Base-by-base conservation (phyloP, 345 rosid genomes). In the Moringa oleifera region DNA sequence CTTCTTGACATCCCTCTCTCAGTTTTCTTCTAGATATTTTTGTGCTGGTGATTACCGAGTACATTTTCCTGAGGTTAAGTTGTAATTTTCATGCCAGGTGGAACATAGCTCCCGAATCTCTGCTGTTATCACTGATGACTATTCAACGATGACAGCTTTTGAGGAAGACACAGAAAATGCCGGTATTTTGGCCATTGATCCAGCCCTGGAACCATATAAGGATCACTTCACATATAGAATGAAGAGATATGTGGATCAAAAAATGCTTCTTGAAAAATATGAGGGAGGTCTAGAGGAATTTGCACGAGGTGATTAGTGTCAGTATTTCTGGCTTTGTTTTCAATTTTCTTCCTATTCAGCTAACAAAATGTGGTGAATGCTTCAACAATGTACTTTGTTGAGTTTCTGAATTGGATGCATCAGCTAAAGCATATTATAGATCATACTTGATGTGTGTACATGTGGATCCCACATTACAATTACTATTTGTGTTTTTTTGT, bases 231-330 rank as follows among this genome's bases (percentile, higher is more conserved):
- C 28, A 46, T 75, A 80, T 63, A 79, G 85, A 72, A 46, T 83
- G 71, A 71, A 55, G 73, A 88, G 79, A 70, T 83, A 75, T 36
- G 18, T 59, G 37, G 83, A 85, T 58, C 88, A 76, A 73, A 85
- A 77, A 62, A 68, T 2, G 59, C 87, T 81, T 64, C 63, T 85
- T 61, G 85, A 81, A 68, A 68, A 73, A 54, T 20, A 81, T 62
- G 95, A 88, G 73, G 91, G 87, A 33, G 83, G 90, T 61, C 82
- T 88, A 9, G 84, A 83, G 73, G 91, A 80, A 77, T 88, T 81
- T 63, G 73, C 95, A 20, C 71, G 66, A 83, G 95, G 90, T 85
- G 47, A 70, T 70, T 50, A 33, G 25, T 50, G 54, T 52, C 37
- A 66, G 33, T 51, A 17, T n/a, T 58, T 21, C 57, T 23, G 28